Percentiles rank a stretch among this genome's conserved stretches.
phyloP scores from a whole-genome alignment of 2,329 filamentous ascomycete species.

The Ophiostoma sp. region DNA sequence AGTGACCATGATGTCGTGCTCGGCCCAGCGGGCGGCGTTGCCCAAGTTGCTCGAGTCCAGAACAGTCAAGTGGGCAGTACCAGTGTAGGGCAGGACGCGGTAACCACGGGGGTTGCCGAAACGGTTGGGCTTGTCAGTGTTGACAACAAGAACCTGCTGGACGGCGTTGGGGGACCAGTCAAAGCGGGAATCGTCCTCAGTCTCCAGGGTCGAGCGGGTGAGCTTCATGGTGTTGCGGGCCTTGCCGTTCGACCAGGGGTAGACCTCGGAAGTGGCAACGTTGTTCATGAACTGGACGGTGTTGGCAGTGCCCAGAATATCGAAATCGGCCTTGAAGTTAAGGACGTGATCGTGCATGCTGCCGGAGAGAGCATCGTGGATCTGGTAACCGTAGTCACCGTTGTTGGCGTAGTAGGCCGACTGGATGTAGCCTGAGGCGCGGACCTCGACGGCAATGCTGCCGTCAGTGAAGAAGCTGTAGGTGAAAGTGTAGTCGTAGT shows the following conservation, averaged over 20 bases:
- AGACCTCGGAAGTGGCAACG: constrained; percentile 35
- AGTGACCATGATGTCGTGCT: constrained; percentile 48
- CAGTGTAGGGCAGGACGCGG: constrained; percentile 40
- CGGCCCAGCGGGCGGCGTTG: constrained; percentile 45
- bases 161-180: constrained; percentile 46
- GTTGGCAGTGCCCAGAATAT: constrained; percentile 46
- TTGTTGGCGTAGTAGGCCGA: constrained; percentile 44
- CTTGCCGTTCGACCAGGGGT: constrained; percentile 47
- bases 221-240: constrained; percentile 50
- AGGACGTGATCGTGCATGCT: constrained; percentile 53
- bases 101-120: constrained; percentile 51
- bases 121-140: constrained; percentile 44
- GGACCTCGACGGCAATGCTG: constrained; percentile 46
- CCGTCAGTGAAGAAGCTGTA: constrained; percentile 51
- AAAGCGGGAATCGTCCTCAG: constrained; percentile 42
- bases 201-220: constrained; percentile 39
- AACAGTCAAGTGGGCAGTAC: constrained; percentile 43
- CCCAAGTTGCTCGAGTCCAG: constrained; percentile 43
- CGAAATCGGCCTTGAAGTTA: constrained; percentile 52
- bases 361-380: constrained; percentile 45
- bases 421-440: constrained; percentile 52
- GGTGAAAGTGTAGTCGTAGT: constrained; percentile 50
- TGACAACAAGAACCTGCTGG: constrained; percentile 48
- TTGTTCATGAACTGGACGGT: constrained; percentile 38
- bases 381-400: constrained; percentile 45